Percentiles rank a stretch among this genome's conserved stretches.
Conservation (phyloP, 768 basidiomycete species). For the Leccinum uliginosum region DNA sequence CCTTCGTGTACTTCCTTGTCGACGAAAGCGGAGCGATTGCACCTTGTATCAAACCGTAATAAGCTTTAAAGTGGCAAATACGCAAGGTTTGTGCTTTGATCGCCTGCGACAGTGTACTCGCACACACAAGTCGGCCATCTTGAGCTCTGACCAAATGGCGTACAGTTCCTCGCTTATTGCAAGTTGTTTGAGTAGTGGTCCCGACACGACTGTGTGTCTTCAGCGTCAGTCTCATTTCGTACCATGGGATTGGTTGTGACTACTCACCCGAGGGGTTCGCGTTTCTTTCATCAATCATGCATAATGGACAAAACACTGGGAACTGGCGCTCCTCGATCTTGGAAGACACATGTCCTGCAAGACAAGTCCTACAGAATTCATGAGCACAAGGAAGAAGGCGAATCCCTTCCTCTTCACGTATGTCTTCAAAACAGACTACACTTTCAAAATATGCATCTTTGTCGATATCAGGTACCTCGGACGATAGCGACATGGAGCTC, state of each 20-base stretch:
- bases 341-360: slow-evolving; percentile 38
- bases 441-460: slow-evolving; percentile 39
- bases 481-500: not conserved
- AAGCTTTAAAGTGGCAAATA: not conserved
- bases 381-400: slow-evolving; percentile 45
- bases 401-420: slow-evolving; percentile 36
- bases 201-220: slow-evolving; percentile 35
- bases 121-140: slow-evolving; percentile 39
- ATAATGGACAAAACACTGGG: slow-evolving; percentile 59
- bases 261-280: slow-evolving; percentile 32
- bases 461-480: not conserved
- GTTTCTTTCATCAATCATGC: slow-evolving; percentile 34
- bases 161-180: slow-evolving; percentile 42
- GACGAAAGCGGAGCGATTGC: slow-evolving; percentile 44
- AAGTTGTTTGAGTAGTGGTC: slow-evolving; percentile 33
- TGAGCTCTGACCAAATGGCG: slow-evolving; percentile 40
- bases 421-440: slow-evolving; percentile 50
- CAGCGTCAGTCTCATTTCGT: not conserved
- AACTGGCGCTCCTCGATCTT: slow-evolving; percentile 49
- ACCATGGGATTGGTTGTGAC: not conserved
- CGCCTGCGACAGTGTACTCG: slow-evolving; percentile 49
- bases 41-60: slow-evolving; percentile 35
- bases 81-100: not conserved
- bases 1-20: slow-evolving; percentile 45
- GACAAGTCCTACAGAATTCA: slow-evolving; percentile 50